Evolutionary conservation across 176 grass and related monocot species (phyloP), one percentile per base, ranked within the genome.

Genomic region (Lolium rigidum): DNA sequence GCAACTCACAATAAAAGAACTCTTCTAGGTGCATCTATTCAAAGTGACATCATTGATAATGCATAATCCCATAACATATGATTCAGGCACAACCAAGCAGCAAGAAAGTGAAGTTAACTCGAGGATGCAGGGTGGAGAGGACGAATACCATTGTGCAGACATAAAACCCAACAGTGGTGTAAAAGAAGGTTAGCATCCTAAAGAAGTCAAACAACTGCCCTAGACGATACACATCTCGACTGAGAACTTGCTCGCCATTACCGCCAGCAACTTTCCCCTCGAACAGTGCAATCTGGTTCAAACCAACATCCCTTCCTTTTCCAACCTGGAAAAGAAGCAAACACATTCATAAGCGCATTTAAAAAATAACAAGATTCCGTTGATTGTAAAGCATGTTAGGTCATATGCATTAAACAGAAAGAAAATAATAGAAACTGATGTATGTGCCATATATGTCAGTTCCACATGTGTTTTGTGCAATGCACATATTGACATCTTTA

Each of bases 131-230:
- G 57, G 46, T 24, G 61, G 55, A 39, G 14, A n/a, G 54, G 24
- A 65, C 37, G 44, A 39, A 60, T 95, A 98, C 95, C 95, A 98
- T 98, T 46, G 95, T 98, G 88, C 95, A 98, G 59, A 98, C 91
- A 62, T 98, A 98, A 78, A 79, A 98, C 49, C 95, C 95, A 86
- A 98, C 95, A 11, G 93, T 98, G 48, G 93, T 98, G 93, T 95
- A 92, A 80, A 89, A 98, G 87, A 98, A 98, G 12, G 95, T 95
- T 80, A 98, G 78, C 95, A 98, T 95, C 81, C 95, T 83, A 82
- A 98, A 98, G 88, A 98, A 98, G 58, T 98, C 95, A 92, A 98
- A 98, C 69, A 98, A 82, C 82, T 98, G 95, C 71, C 95, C 95
- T 38, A 98, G 83, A 12, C 95, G 89, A 84, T 95, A 95, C 13